Evolutionary conservation across 176 grass and related monocot species (phyloP).

Genomic region (Lolium multiflorum): DNA sequence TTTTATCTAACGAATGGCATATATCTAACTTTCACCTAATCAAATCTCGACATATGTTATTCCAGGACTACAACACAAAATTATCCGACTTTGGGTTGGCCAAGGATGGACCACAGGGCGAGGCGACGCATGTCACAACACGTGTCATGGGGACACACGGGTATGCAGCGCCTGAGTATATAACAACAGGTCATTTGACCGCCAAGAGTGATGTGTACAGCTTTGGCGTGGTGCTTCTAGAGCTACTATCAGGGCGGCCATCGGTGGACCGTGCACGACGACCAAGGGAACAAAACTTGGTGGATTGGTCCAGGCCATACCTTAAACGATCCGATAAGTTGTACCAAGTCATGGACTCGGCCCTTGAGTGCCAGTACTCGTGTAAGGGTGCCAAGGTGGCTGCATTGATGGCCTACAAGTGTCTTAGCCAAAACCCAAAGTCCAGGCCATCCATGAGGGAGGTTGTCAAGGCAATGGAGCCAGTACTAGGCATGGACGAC

Average conservation of each 20-base stretch:
- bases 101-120: conserved; percentile 82
- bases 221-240: conserved; percentile 69
- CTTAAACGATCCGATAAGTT: conserved; percentile 55
- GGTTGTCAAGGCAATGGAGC: conserved; percentile 66
- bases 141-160: conserved; percentile 92
- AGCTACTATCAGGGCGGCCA: conserved; percentile 60
- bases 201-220: conserved; percentile 83
- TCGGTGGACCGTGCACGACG: conserved; percentile 60
- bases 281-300: conserved; percentile 61
- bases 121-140: conserved; percentile 79
- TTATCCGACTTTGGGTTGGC: conserved; percentile 91
- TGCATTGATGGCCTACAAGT: conserved; percentile 76
- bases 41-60: conserved; percentile 10
- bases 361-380: conserved; percentile 70
- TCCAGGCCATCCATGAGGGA: conserved; percentile 77
- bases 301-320: conserved; percentile 75
- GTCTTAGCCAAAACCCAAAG: conserved; percentile 71
- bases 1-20: background rate
- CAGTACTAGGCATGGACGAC: conserved; percentile 61
- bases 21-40: conserved; percentile 34
- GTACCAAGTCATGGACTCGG: conserved; percentile 63
- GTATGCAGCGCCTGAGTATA: conserved; percentile 81
- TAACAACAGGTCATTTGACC: conserved; percentile 81
- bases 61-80: conserved; percentile 82
- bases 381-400: conserved; percentile 64